phyloP scores from a whole-genome alignment of 225 moss, liverwort and hornwort species.

The Ulota crispa region DNA sequence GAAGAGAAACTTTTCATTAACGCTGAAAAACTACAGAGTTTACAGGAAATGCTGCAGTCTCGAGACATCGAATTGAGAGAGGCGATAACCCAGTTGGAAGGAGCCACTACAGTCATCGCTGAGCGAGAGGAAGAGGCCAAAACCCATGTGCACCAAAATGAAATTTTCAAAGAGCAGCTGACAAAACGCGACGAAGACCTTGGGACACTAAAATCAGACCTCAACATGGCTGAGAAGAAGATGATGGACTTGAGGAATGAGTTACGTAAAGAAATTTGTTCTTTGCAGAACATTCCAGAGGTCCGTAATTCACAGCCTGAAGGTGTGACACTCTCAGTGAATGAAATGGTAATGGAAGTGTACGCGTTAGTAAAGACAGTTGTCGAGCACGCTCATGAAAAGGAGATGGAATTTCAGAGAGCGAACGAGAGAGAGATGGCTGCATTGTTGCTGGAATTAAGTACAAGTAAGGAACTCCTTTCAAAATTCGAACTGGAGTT shows the following conservation, averaged over 20 bases:
- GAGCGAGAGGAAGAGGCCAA: slow-evolving; percentile 42
- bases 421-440: slow-evolving; percentile 35
- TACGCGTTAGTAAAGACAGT: slow-evolving; percentile 36
- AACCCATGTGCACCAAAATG: slow-evolving; percentile 31
- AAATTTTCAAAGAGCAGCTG: slow-evolving; percentile 50
- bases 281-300: slow-evolving; percentile 44
- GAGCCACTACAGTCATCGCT: slow-evolving; percentile 33
- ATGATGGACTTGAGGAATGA: slow-evolving; percentile 39
- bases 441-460: slow-evolving; percentile 36
- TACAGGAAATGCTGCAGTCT: slow-evolving; percentile 44
- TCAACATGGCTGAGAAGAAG: slow-evolving; percentile 49
- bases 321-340: slow-evolving; percentile 37
- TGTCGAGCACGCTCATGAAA: slow-evolving; percentile 38
- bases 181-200: slow-evolving; percentile 40
- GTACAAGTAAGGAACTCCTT: slow-evolving; percentile 26
- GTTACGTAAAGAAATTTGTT: slow-evolving; percentile 48
- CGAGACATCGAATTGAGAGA: slow-evolving; percentile 50
- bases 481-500: slow-evolving; percentile 28
- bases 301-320: slow-evolving; percentile 28
- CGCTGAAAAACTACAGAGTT: slow-evolving; percentile 35
- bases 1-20: slow-evolving; percentile 36
- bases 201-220: slow-evolving; percentile 31
- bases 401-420: slow-evolving; percentile 41
- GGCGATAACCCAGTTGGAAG: slow-evolving; percentile 39
- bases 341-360: slow-evolving; percentile 49